phyloP scores from a whole-genome alignment of 2,329 filamentous ascomycete species.

The Pseudocercospora fijiensis region DNA sequence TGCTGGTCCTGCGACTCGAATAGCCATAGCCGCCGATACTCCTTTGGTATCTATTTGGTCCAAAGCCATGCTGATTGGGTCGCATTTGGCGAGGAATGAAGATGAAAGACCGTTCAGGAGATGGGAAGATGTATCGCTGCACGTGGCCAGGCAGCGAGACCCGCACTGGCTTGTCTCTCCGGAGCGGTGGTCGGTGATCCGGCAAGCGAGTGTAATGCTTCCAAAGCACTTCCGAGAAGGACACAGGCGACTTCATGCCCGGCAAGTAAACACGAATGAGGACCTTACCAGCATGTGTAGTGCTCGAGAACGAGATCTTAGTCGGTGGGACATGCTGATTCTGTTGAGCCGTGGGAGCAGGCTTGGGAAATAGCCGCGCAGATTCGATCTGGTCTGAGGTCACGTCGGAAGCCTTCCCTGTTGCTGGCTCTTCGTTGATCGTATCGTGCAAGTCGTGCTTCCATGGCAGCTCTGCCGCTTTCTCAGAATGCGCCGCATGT shows the following conservation, averaged over 20 bases:
- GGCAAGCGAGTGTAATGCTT: constrained; percentile 93
- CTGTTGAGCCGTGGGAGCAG: constrained; percentile 7
- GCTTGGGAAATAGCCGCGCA: constrained; percentile 30
- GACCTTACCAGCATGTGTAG: constrained; percentile 78
- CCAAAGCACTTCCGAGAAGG: constrained; percentile 73
- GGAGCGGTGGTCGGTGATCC: constrained; percentile 88
- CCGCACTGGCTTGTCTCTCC: constrained; percentile 92
- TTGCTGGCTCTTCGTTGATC: constrained; percentile 49
- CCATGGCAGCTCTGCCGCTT: constrained; percentile 74
- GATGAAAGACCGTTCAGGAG: constrained; percentile 87
- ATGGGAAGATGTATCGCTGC: constrained; percentile 87
- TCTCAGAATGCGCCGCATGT: constrained; percentile 46
- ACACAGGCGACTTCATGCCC: constrained; percentile 67
- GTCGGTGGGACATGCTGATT: constrained; percentile 19
- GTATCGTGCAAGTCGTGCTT: constrained; percentile 84
- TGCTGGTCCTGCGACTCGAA: constrained; percentile 75
- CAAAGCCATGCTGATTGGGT: constrained; percentile 81
- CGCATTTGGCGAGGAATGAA: constrained; percentile 94
- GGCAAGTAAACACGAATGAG: constrained; percentile 80
- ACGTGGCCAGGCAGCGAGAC: constrained; percentile 80
- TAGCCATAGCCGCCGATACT: constrained; percentile 66
- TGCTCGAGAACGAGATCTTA: constrained; percentile 66
- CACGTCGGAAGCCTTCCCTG: constrained; percentile 19
- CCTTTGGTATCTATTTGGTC: constrained; percentile 67
- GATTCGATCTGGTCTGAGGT: constrained; percentile 29